Base-by-base conservation (phyloP, 768 basidiomycete genomes). In the Leccinum subgranulosum region DNA sequence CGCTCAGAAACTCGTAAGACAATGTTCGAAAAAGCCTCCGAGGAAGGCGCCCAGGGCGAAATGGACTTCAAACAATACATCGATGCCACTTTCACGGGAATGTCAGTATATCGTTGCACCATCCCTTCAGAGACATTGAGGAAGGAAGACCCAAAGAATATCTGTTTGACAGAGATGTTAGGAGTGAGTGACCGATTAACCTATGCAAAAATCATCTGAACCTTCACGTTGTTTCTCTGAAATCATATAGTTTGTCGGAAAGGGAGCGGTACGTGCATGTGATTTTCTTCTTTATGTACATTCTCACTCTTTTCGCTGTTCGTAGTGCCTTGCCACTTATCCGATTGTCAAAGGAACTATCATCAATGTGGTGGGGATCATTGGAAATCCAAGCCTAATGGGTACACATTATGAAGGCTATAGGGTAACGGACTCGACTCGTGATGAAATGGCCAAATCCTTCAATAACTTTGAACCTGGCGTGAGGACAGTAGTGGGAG, bases 71-170 rank as follows among this genome's bases (percentile, higher is more conserved):
- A 14, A 19, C 56, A 64, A 11, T 60, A 55, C 12, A 41, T 61
- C 0, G 58, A 70, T 9, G 74, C 80, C 9, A 63, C 64, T 63
- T 82, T 76, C 69, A 79, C 74, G 1, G 81, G 82, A 6, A 72
- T 70, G 3, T 55, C 67, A 3, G 69, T 71, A 1, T 81, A 81
- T 55, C 71, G 80, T 4, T 66, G 57, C 5, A 61, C 80, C 19
- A 61, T 80, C 23, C 59, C 76, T 6, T 68, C 67, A 1, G 69
- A 74, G n/a, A 53, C 56, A 1, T 54, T 81, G 53, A 58, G 54
- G 21, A 58, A 60, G 34, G 60, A 62, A 15, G 9, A 60, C 28
- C 75, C 73, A 2, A 54, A 65, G 7, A 62, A 69, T n/a, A 33
- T 36, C 2, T 57, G 65, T 5, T 47, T 76, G 8, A 63, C 55